Evolutionary conservation across 2,329 filamentous ascomycete genomes (phyloP).

Genomic region (Fusarium piperis): DNA sequence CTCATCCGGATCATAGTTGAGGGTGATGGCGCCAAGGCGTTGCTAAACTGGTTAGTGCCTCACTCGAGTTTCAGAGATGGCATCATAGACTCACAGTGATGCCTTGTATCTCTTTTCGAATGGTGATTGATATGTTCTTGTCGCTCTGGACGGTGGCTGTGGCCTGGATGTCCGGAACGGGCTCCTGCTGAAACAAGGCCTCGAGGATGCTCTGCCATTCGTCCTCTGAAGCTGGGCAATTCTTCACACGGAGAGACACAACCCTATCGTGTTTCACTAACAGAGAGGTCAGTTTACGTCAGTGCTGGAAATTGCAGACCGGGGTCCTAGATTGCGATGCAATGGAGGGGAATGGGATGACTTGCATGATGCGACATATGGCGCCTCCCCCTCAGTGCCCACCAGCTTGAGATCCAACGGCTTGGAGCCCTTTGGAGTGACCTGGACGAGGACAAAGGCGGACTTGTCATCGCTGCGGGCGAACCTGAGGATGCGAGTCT

Average conservation of each 20-base stretch:
- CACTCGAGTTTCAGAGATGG: slow-evolving; percentile 18
- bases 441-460: slow-evolving; percentile 69
- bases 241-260: slow-evolving; percentile 62
- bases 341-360: slow-evolving; percentile 39
- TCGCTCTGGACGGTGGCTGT: slow-evolving; percentile 67
- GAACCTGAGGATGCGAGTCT: slow-evolving; percentile 63
- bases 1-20: slow-evolving; percentile 65
- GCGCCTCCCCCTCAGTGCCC: slow-evolving; percentile 72
- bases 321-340: slow-evolving; percentile 23
- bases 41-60: slow-evolving; percentile 58
- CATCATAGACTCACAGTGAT: slow-evolving; percentile 66
- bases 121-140: slow-evolving; percentile 65
- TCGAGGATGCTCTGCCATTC: slow-evolving; percentile 74
- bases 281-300: slow-evolving; percentile 30
- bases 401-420: slow-evolving; percentile 73
- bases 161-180: slow-evolving; percentile 65
- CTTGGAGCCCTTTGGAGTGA: slow-evolving; percentile 59
- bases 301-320: slow-evolving; percentile 32
- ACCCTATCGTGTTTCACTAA: slow-evolving; percentile 67
- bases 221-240: slow-evolving; percentile 63
- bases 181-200: slow-evolving; percentile 63
- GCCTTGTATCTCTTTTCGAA: slow-evolving; percentile 72
- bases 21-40: slow-evolving; percentile 72
- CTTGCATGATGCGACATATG: slow-evolving; percentile 68
- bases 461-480: slow-evolving; percentile 63